Base-by-base conservation (phyloP, 441 rosid genomes). In the Gossypium schwendimanii region DNA sequence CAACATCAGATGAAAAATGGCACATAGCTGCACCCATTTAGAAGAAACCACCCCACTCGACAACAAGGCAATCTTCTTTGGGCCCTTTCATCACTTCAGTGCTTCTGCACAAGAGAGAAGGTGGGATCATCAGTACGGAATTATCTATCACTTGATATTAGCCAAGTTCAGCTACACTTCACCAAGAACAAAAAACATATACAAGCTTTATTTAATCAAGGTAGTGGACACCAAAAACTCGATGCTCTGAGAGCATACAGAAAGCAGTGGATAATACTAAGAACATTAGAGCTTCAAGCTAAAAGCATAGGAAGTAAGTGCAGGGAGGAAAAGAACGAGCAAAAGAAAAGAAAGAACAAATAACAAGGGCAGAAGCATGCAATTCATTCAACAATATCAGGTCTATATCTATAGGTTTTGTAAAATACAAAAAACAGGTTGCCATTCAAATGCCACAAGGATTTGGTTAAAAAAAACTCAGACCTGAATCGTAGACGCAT, bases 31-130 rank as follows among this genome's bases (percentile, higher is more conserved):
- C 66, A 67, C 70, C 69, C 26, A 76, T 66, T 53, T 49, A 49
- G 63, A 44, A 12, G 41, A 12, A 31, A 44, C 17, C 69, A 71
- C 31, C 52, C 15, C 33, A 17, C 20, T 36, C 3, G 24, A 68
- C 47, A 47, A 45, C 73, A 53, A 20, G 49, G 41, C 12, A 64
- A 63, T 70, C 41, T 75, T 28, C 54, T 41, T 54, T 41, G 1
- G 3, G 71, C 6, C 58, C 47, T 23, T 59, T 9, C 11, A 17
- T 26, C 62, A 20, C 26, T 67, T 36, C 31, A 74, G n/a, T 17
- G 14, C n/a, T 5, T 75, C 76, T 81, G 81, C 73, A 66, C 62
- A 18, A 28, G 31, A 66, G 44, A 66, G 23, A 62, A 66, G 23
- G 39, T 21, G 17, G 57, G 41, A 49, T 66, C 58, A 66, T 66